These are phyloP conservation scores for Cytospora piceicola DNA, from an alignment of 2,329 filamentous ascomycete species.

Conservation along the genomic window DNA sequence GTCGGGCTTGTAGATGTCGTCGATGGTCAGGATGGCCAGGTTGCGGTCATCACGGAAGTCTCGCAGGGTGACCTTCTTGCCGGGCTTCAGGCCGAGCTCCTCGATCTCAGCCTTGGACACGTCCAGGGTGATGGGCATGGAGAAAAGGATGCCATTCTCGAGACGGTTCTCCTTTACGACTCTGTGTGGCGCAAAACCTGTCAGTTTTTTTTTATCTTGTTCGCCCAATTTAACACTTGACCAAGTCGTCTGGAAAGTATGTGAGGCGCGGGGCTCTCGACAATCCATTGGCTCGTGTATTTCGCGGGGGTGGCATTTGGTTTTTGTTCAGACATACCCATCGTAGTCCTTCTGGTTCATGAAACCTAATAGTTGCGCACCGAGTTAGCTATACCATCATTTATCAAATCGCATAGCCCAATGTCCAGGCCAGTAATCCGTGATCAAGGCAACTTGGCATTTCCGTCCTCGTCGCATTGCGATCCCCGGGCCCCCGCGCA, in stretches of 20 bases:
- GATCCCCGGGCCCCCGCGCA: slow-evolving; percentile 12
- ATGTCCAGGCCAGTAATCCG: slow-evolving; percentile 12
- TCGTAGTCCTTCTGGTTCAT: slow-evolving; percentile 98
- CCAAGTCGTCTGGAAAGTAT: neutral
- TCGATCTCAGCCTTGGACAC: slow-evolving; percentile 76
- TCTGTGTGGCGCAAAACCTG: slow-evolving; percentile 54
- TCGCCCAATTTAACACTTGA: neutral
- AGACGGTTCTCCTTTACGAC: slow-evolving; percentile 90
- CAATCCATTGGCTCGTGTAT: neutral
- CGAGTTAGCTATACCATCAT: slow-evolving; percentile 25
- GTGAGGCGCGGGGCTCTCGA: neutral
- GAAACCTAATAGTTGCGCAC: slow-evolving; percentile 66
- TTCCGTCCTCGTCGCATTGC: slow-evolving; percentile 16
- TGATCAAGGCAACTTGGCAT: neutral
- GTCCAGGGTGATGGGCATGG: slow-evolving; percentile 96
- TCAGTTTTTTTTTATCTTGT: slow-evolving; percentile 12
- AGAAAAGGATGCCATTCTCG: slow-evolving; percentile 86
- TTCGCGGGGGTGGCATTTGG: neutral
- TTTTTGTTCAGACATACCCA: slow-evolving; percentile 61
- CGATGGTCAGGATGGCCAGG: slow-evolving; percentile 91
- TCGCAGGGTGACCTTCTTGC: slow-evolving; percentile 82
- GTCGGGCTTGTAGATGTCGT: slow-evolving; percentile 93
- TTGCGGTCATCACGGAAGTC: slow-evolving; percentile 97
- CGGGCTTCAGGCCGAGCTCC: slow-evolving; percentile 74
- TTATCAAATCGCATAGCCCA: slow-evolving; percentile 12